These are phyloP conservation scores for Amanita exitialis DNA, from an alignment of 768 basidiomycete species.

Conservation along the genomic window DNA sequence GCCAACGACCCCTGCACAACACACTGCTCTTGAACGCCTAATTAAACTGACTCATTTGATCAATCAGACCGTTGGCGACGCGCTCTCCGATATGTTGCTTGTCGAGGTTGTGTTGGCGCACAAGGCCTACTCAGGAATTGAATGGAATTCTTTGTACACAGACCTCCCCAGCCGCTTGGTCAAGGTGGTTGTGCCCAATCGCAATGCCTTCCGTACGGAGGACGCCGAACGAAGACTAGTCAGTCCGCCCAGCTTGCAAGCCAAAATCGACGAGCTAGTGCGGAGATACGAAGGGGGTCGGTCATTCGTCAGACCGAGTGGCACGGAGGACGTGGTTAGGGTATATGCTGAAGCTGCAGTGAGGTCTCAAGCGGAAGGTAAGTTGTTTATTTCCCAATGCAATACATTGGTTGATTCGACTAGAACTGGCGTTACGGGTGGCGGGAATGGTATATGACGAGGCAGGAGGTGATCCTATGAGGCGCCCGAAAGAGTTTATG, in stretches of 20 bases:
- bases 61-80: conserved; percentile 98
- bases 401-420: conserved; percentile 3
- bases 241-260: conserved; percentile 72
- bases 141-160: conserved; percentile 90
- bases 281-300: conserved; percentile 74
- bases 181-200: conserved; percentile 81
- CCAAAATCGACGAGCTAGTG: conserved; percentile 72
- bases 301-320: conserved; percentile 92
- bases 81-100: conserved; percentile 89
- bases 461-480: conserved; percentile 66
- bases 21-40: conserved; percentile 69
- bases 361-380: conserved; percentile 75
- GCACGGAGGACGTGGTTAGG: conserved; percentile 96
- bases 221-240: conserved; percentile 90
- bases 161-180: conserved; percentile 94
- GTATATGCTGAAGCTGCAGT: conserved; percentile 90
- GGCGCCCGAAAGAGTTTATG: conserved; percentile 69
- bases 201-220: conserved; percentile 77
- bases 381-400: conserved; percentile 16
- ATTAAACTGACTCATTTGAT: conserved; percentile 74
- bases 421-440: conserved; percentile 80
- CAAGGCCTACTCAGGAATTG: conserved; percentile 68
- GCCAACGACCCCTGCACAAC: conserved; percentile 76
- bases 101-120: conserved; percentile 90
- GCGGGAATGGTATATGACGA: conserved; percentile 81